phyloP scores from a whole-genome alignment of 106 monocot species.

The Platanthera guangdongensis region DNA sequence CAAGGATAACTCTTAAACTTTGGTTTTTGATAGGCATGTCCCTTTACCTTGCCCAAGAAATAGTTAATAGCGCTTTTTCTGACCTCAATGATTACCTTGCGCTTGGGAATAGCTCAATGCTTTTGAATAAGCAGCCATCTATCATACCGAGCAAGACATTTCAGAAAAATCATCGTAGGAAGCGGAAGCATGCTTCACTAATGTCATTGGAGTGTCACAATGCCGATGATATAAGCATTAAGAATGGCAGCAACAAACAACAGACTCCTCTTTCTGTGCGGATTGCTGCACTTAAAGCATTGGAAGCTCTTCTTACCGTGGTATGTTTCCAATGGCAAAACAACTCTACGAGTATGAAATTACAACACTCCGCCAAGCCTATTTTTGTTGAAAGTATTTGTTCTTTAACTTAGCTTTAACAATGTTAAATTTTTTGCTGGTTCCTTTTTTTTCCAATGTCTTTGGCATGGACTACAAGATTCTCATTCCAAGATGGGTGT shows the following conservation, averaged over 20 bases:
- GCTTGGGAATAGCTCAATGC: constrained; percentile 5
- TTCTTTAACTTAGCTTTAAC: not conserved
- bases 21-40: constrained; percentile 57
- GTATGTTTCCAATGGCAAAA: constrained; percentile 26
- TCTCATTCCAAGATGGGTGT: not conserved
- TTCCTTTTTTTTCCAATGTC: not conserved
- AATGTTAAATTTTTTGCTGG: not conserved
- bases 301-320: constrained; percentile 76
- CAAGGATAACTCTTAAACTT: constrained; percentile 19
- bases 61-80: constrained; percentile 50
- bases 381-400: not conserved
- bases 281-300: constrained; percentile 62
- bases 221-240: constrained; percentile 13
- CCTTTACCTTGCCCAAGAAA: constrained; percentile 44
- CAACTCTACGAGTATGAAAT: not conserved
- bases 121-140: constrained; percentile 10
- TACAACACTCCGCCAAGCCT: not conserved
- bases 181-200: constrained; percentile 50
- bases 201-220: constrained; percentile 18
- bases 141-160: constrained; percentile 11
- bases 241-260: constrained; percentile 11
- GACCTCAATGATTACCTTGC: constrained; percentile 37
- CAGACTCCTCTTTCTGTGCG: constrained; percentile 46
- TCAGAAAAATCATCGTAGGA: constrained; percentile 24
- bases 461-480: not conserved